A percentile compares a stretch with the other conserved stretches of the same genome.
Evolutionary conservation across 192 early-diverging fungal genomes (phyloP).

Genomic region (Chytriomyces hyalinus): DNA sequence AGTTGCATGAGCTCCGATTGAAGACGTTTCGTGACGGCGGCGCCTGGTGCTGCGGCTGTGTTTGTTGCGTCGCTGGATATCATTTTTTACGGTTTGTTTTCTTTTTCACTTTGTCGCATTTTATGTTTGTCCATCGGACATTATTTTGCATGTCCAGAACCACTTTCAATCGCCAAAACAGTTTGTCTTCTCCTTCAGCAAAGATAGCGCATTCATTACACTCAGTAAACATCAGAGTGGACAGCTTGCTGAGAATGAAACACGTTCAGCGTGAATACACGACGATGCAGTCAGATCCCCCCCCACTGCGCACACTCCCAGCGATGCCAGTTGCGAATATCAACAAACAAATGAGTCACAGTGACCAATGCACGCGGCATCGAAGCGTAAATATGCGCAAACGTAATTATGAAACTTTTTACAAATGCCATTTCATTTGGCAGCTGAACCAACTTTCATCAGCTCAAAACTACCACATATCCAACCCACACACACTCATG

Average conservation of each 20-base stretch:
- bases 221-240: neutral
- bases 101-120: neutral
- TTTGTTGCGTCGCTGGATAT: conserved; percentile 1
- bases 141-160: neutral
- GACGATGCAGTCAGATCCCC: no score
- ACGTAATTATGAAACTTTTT: neutral
- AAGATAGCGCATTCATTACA: neutral
- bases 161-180: neutral
- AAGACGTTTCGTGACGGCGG: conserved; percentile 36
- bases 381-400: neutral
- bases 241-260: no score
- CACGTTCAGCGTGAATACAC: no score
- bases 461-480: neutral
- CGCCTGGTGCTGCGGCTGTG: neutral
- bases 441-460: neutral
- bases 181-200: neutral
- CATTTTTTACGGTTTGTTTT: neutral
- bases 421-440: neutral
- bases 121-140: neutral
- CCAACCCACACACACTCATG: neutral
- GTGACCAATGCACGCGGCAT: no score
- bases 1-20: conserved; percentile 44
- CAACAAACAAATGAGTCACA: no score
- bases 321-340: no score
- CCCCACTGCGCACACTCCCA: no score